Evolutionary conservation across 2,329 filamentous ascomycete species (phyloP), one percentile per base, ranked within the genome.

Genomic region (Talaromyces sp.): DNA sequence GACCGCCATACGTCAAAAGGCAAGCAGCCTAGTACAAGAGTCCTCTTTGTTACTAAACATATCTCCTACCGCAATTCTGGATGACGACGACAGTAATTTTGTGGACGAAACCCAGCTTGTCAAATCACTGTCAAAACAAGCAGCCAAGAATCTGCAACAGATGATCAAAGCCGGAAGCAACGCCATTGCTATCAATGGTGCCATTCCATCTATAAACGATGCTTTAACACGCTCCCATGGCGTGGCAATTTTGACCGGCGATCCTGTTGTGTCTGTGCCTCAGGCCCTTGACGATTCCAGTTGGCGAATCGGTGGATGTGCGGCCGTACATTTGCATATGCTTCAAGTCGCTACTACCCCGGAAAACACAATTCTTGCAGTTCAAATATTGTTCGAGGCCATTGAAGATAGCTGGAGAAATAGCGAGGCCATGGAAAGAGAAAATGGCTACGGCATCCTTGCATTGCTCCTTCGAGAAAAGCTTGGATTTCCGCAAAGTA

Each of bases 401-500:
- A 90, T 97, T 56, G 89, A 90, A 66, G 89, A 90, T 65, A 98
- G 90, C 72, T 99, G 96, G 95, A 86, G 95, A 65, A 98, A 98
- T 67, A 98, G 95, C 67, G 96, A 99, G 73, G 93, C 95, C 30
- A 97, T 99, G 90, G 95, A 99, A 75, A 88, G 91, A 69, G 92
- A 96, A 63, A 95, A 96, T 67, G 96, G 94, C 0, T 99, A 97
- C 72, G 89, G 91, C 30, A 90, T 98, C 40, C 79, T 99, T 57
- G 90, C 90, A 47, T 87, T 92, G 75, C 82, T 98, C 18, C 78
- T 99, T 28, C 88, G 92, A 60, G 90, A 91, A 60, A 97, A 96
- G 73, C 81, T 96, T 56, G 78, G 75, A 27, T 72, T 74, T 62
- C 65, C 70, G 2, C 61, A 68, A 18, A 68, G 67, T 16, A 68